phyloP scores from a whole-genome alignment of 371 early-diverging fungal species.

The Apophysomyces ossiformis region DNA sequence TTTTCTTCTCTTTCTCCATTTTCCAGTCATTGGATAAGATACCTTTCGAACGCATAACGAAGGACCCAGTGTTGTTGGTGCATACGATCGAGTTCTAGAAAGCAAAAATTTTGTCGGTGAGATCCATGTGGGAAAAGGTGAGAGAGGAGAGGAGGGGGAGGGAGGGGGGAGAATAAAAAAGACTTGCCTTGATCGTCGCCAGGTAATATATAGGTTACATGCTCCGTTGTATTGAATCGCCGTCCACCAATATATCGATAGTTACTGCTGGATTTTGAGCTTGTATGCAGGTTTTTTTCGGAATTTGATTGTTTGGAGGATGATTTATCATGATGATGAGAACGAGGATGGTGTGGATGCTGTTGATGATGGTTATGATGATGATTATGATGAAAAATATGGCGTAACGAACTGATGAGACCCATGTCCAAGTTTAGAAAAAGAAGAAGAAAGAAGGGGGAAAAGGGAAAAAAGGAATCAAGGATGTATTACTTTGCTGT shows the following conservation, averaged over 20 bases:
- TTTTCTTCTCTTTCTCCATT: too few relatives aligned
- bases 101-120: neutral
- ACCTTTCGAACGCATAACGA: conserved; percentile 13
- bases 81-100: conserved; percentile 20
- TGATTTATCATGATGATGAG: conserved; percentile 5
- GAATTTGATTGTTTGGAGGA: neutral
- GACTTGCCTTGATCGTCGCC: conserved; percentile 50
- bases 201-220: conserved; percentile 53
- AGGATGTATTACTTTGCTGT: too few relatives aligned
- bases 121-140: neutral
- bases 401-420: neutral
- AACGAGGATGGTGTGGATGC: neutral
- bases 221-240: conserved; percentile 48
- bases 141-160: too few relatives aligned
- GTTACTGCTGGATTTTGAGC: neutral
- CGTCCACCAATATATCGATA: conserved; percentile 48
- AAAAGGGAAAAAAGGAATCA: neutral
- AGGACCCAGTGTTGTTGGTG: conserved; percentile 22
- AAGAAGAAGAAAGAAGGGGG: neutral
- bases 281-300: neutral
- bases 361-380: neutral
- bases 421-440: conserved; percentile 6
- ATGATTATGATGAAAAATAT: conserved; percentile 7
- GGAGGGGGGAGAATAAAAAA: neutral
- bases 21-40: neutral